phyloP scores from a whole-genome alignment of 495 filamentous ascomycete genomes.

The Bacidia rubella region DNA sequence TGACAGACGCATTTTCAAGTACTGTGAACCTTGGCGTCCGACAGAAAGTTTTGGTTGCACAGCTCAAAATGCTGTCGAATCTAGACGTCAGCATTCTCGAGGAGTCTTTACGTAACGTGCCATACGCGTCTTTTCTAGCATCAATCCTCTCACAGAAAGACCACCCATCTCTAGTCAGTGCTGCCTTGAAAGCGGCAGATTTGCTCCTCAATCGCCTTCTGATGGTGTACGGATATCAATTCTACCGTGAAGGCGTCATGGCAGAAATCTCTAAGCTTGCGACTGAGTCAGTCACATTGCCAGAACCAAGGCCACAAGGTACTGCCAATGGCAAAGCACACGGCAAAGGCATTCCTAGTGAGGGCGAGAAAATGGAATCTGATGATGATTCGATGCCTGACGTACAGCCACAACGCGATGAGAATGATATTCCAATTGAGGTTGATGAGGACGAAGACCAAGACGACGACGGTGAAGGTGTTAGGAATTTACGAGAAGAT shows the following conservation, averaged over 20 bases:
- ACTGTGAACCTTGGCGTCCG: constrained; percentile 95
- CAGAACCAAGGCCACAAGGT: constrained; percentile 17
- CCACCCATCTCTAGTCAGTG: constrained; percentile 72
- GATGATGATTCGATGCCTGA: constrained; percentile 9
- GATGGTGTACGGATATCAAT: constrained; percentile 84
- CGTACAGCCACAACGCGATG: constrained; percentile 29
- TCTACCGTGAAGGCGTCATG: constrained; percentile 95
- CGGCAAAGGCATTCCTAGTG: background rate
- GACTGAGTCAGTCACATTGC: constrained; percentile 31
- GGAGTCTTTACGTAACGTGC: constrained; percentile 76
- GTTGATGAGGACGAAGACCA: constrained; percentile 44
- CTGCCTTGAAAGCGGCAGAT: constrained; percentile 77
- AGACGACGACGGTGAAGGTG: constrained; percentile 43
- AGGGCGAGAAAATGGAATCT: background rate
- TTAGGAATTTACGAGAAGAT: constrained; percentile 47
- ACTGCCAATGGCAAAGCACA: background rate
- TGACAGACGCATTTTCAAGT: constrained; percentile 95
- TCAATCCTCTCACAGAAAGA: constrained; percentile 95
- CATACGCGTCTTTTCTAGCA: constrained; percentile 94
- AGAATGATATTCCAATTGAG: constrained; percentile 36
- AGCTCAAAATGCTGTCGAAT: constrained; percentile 98
- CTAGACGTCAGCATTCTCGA: constrained; percentile 69
- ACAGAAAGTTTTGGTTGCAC: constrained; percentile 90
- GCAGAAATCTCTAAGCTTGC: constrained; percentile 76
- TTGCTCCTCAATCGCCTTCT: constrained; percentile 71